Conservation (phyloP, 1,139 yeast genomes). For the Geotrichum aggregatum region DNA sequence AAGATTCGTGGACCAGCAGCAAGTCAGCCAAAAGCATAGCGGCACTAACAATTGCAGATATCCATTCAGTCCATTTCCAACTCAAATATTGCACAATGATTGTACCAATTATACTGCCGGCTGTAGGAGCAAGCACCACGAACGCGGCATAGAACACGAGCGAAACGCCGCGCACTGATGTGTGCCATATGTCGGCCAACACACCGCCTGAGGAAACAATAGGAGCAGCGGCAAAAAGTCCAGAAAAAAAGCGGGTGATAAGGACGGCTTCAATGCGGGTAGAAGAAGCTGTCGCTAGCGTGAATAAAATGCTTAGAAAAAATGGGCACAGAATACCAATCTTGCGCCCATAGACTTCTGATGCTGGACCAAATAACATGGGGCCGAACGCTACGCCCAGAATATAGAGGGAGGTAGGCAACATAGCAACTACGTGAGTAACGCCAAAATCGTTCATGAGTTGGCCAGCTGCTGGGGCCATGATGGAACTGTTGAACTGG, state of each 20-base stretch:
- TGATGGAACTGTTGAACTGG: constrained; percentile 43
- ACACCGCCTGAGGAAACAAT: constrained; percentile 78
- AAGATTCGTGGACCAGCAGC: constrained; percentile 64
- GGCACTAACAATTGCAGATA: constrained; percentile 60
- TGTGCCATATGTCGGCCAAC: constrained; percentile 61
- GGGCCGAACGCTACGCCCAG: constrained; percentile 75
- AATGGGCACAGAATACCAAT: constrained; percentile 63
- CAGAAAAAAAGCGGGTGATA: constrained; percentile 62
- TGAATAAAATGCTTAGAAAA: constrained; percentile 44
- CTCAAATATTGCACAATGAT: constrained; percentile 47
- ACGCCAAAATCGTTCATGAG: constrained; percentile 49
- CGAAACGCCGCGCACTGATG: constrained; percentile 64
- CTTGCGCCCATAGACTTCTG: constrained; percentile 73
- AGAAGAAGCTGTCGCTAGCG: constrained; percentile 57
- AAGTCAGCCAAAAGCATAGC: constrained; percentile 48
- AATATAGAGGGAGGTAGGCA: constrained; percentile 65
- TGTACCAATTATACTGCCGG: constrained; percentile 71
- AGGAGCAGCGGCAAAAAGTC: constrained; percentile 71
- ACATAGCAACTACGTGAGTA: constrained; percentile 55
- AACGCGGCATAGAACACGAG: constrained; percentile 67
- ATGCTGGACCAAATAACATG: constrained; percentile 69
- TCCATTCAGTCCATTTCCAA: constrained; percentile 61
- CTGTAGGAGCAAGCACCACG: constrained; percentile 68
- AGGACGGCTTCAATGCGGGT: constrained; percentile 53
- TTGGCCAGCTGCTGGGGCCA: constrained; percentile 45